phyloP scores from a whole-genome alignment of 1,284 basidiomycete genomes.

The Neonothopanus nambi region DNA sequence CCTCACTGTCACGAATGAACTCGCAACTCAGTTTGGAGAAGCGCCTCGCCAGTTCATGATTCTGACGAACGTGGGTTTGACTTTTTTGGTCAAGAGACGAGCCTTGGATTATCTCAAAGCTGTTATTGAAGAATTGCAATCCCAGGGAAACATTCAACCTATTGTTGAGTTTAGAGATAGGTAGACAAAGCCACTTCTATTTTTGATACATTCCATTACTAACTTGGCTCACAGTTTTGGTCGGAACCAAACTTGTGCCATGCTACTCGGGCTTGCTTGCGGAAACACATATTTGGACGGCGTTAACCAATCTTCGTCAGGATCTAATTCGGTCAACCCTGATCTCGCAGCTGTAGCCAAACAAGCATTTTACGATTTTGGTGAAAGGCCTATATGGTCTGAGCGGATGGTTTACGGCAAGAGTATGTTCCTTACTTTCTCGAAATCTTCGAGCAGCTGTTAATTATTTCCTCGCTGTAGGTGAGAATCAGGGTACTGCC shows the following conservation, averaged over 20 bases:
- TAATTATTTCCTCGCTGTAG: constrained; percentile 30
- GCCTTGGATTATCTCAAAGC: constrained; percentile 82
- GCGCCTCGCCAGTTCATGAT: constrained; percentile 80
- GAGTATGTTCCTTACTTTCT: constrained; percentile 25
- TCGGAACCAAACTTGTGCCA: constrained; percentile 86
- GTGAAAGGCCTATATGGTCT: constrained; percentile 77
- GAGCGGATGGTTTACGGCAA: constrained; percentile 72
- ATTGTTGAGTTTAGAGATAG: constrained; percentile 76
- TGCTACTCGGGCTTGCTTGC: constrained; percentile 81
- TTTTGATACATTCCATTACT: not conserved
- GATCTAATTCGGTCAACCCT: constrained; percentile 52
- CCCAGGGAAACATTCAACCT: constrained; percentile 65
- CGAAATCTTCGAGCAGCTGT: not conserved
- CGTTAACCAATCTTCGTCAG: constrained; percentile 46
- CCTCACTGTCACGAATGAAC: constrained; percentile 69
- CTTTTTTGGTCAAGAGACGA: constrained; percentile 80
- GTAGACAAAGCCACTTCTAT: constrained; percentile 34
- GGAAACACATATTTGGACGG: constrained; percentile 74
- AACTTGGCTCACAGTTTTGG: constrained; percentile 61
- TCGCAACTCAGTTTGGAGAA: constrained; percentile 78
- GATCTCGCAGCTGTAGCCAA: constrained; percentile 72
- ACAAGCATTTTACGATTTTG: constrained; percentile 82
- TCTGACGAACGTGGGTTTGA: constrained; percentile 83
- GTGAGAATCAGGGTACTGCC: constrained; percentile 71
- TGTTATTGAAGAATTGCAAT: constrained; percentile 70